Evolutionary conservation across 2,329 filamentous ascomycete genomes (phyloP).

Genomic region (Penicillium sp.): DNA sequence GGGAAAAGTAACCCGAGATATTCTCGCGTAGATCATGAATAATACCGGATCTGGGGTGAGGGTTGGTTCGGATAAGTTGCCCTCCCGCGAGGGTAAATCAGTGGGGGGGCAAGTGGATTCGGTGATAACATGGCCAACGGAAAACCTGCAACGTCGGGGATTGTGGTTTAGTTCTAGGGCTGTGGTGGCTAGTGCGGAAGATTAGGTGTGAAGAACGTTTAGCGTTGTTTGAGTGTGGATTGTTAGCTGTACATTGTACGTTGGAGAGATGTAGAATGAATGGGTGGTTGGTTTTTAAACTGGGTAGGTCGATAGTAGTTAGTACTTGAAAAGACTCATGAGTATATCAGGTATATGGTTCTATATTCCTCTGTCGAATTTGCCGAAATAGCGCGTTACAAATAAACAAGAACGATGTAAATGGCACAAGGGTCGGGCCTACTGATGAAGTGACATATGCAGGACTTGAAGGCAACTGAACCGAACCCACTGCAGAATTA

Average conservation of each 20-base stretch:
- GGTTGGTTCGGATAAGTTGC: slow-evolving; percentile 14
- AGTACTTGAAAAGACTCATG: no score
- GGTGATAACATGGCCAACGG: slow-evolving; percentile 3
- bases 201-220: neutral
- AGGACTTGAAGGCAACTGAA: slow-evolving; percentile 4
- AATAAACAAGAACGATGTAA: neutral
- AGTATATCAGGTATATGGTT: no score
- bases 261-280: no score
- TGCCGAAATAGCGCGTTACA: no score
- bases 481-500: slow-evolving; percentile 3
- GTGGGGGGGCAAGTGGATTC: slow-evolving; percentile 9
- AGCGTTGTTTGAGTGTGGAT: no score
- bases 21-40: slow-evolving; percentile 3
- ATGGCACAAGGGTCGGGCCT: neutral
- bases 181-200: neutral
- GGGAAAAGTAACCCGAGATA: neutral
- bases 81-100: slow-evolving; percentile 3
- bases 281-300: no score
- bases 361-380: no score
- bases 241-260: no score
- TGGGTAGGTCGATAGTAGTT: no score
- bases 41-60: neutral
- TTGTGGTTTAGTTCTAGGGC: neutral
- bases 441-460: neutral
- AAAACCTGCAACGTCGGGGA: slow-evolving; percentile 1